These are phyloP conservation scores for Paraurostyla sp. DNA, from an alignment of 73 alveolate species.

Conservation along the genomic window DNA sequence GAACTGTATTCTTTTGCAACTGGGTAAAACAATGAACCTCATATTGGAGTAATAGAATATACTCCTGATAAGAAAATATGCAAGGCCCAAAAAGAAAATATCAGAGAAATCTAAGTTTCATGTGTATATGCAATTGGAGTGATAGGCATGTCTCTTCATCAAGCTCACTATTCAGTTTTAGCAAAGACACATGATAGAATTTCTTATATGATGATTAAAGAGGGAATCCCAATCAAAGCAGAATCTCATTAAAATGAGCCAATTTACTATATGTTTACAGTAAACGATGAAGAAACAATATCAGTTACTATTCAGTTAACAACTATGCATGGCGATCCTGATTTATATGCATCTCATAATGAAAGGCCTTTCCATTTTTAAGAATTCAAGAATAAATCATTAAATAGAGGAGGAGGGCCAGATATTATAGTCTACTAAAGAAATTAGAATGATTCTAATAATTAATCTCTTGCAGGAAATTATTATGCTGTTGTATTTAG, in stretches of 20 bases:
- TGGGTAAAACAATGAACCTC: neutral
- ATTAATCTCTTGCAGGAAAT: neutral
- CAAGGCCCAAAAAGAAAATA: neutral
- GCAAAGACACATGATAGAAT: constrained; percentile 12
- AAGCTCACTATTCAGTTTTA: constrained; percentile 36
- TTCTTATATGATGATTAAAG: neutral
- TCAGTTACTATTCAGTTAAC: constrained; percentile 19
- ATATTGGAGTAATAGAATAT: neutral
- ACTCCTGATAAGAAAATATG: neutral
- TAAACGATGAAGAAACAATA: neutral
- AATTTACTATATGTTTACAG: constrained; percentile 14
- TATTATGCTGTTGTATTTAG: constrained; percentile 62
- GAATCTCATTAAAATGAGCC: neutral
- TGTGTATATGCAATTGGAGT: constrained; percentile 56
- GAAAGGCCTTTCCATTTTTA: constrained; percentile 3
- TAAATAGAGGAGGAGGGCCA: constrained; percentile 25
- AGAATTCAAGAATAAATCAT: constrained; percentile 11
- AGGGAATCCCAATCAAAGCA: constrained; percentile 11
- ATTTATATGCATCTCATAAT: constrained; percentile 36
- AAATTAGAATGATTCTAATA: neutral
- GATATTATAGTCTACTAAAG: constrained; percentile 8
- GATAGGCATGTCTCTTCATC: neutral
- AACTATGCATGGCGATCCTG: constrained; percentile 66
- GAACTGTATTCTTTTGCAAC: neutral
- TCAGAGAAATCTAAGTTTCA: neutral